Conservation (phyloP, 306 rosid genomes). For the Hippophae rhamnoides region DNA sequence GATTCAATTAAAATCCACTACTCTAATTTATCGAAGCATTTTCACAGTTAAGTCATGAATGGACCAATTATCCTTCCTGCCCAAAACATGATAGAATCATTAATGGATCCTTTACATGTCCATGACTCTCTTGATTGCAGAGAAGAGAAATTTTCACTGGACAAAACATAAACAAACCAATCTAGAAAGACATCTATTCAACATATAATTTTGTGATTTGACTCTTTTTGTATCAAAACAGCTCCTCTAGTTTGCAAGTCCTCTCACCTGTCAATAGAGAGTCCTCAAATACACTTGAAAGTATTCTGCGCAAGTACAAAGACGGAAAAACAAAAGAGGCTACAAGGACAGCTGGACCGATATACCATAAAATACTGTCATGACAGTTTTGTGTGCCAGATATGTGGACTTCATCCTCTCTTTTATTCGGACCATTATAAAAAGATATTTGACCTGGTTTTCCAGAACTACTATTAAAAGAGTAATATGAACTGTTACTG, state of each 20-base stretch:
- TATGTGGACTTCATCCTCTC: slow-evolving; percentile 28
- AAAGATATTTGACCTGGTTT: slow-evolving; percentile 77
- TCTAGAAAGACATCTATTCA: slow-evolving; percentile 7
- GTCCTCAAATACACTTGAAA: slow-evolving; percentile 81
- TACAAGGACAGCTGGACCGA: slow-evolving; percentile 83
- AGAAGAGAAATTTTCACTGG: background rate
- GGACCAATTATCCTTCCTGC: too few relatives aligned
- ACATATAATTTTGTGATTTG: background rate
- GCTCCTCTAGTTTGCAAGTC: slow-evolving; percentile 1
- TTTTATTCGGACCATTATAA: slow-evolving; percentile 53
- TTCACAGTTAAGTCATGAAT: too few relatives aligned
- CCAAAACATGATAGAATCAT: too few relatives aligned
- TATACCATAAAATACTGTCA: slow-evolving; percentile 62
- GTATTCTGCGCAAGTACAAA: slow-evolving; percentile 68
- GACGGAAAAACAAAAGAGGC: slow-evolving; percentile 95
- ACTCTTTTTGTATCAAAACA: too few relatives aligned
- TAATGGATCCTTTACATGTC: background rate
- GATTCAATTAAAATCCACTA: too few relatives aligned
- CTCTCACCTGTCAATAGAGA: slow-evolving; percentile 80
- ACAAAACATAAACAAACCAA: slow-evolving; percentile 12
- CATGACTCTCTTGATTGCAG: background rate
- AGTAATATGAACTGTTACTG: slow-evolving; percentile 29
- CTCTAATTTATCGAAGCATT: too few relatives aligned
- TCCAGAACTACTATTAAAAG: slow-evolving; percentile 51
- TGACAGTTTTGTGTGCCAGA: slow-evolving; percentile 36